Conservation (phyloP, 148 eudicot genomes). For the Selenicereus undatus region DNA sequence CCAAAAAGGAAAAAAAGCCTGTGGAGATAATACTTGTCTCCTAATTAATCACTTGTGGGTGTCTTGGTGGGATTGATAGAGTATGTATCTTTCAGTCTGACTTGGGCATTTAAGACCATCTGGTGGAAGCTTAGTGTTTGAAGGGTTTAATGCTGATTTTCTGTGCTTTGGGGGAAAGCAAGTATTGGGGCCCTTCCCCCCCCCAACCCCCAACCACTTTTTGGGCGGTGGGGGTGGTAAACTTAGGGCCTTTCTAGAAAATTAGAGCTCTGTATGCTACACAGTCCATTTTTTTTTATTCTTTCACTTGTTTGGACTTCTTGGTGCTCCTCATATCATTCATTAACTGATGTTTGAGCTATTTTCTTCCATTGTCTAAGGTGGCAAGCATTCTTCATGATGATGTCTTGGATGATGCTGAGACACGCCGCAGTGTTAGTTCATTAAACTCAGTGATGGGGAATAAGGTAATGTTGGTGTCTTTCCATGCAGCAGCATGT, state of each 20-base stretch:
- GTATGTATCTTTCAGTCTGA: too few species aligned
- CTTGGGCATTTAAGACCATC: background rate
- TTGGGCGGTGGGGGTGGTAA: background rate
- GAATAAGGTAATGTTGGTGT: slow-evolving; percentile 54
- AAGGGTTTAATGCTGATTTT: background rate
- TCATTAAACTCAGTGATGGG: slow-evolving; percentile 78
- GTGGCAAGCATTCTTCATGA: slow-evolving; percentile 99
- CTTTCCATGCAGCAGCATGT: background rate
- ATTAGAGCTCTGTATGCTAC: background rate
- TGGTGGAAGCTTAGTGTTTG: background rate
- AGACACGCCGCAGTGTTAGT: slow-evolving; percentile 82
- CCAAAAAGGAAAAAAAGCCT: too few species aligned
- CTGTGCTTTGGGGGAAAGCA: background rate
- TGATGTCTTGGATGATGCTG: slow-evolving; percentile 98
- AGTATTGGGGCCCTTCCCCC: background rate
- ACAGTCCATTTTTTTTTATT: background rate
- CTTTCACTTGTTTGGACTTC: background rate
- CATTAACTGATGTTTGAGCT: background rate
- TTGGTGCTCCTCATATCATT: background rate
- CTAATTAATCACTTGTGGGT: background rate
- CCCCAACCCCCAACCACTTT: background rate
- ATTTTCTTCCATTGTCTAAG: slow-evolving; percentile 30
- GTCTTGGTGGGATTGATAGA: background rate
- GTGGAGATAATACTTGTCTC: background rate
- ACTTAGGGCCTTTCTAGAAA: too few species aligned